A percentile compares a stretch with the other conserved stretches of the same genome.
Evolutionary conservation across 495 filamentous ascomycete species (phyloP).

Genomic region (Aspergillus taichungensis): DNA sequence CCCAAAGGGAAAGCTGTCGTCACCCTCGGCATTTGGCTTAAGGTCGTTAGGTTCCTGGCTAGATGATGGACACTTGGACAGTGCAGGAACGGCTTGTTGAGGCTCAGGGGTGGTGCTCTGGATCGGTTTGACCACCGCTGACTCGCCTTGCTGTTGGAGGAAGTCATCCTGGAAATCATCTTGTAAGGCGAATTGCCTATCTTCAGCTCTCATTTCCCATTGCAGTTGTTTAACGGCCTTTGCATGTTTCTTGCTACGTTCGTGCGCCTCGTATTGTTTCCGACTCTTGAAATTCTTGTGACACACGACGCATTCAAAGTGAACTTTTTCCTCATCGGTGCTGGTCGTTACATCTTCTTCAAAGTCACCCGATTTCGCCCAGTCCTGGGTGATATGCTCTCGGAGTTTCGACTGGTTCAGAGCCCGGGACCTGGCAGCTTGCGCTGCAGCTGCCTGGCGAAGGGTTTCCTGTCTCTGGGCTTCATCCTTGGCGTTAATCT

Average conservation of each 20-base stretch:
- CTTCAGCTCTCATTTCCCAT: slow-evolving; percentile 74
- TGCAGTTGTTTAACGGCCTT: slow-evolving; percentile 74
- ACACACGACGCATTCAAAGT: slow-evolving; percentile 86
- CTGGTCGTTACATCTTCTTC: slow-evolving; percentile 52
- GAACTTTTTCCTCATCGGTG: slow-evolving; percentile 44
- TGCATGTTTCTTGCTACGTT: slow-evolving; percentile 90
- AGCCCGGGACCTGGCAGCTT: slow-evolving; percentile 75
- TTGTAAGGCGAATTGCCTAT: slow-evolving; percentile 36
- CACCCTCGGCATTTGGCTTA: too few relatives aligned
- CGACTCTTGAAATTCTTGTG: slow-evolving; percentile 90
- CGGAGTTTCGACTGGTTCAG: slow-evolving; percentile 68
- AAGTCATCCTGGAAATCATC: slow-evolving; percentile 1
- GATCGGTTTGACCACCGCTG: not conserved
- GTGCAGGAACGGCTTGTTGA: too few relatives aligned
- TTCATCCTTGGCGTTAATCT: slow-evolving; percentile 58
- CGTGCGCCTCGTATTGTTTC: slow-evolving; percentile 85
- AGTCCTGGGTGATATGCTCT: slow-evolving; percentile 61
- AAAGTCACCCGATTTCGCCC: slow-evolving; percentile 53
- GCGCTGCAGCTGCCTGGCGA: slow-evolving; percentile 68
- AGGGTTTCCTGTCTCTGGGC: slow-evolving; percentile 71
- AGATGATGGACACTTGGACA: too few relatives aligned
- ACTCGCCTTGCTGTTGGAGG: not conserved
- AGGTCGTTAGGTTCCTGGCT: too few relatives aligned
- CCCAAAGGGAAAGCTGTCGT: too few relatives aligned
- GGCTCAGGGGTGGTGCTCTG: not conserved